These are phyloP conservation scores for Esteya vermicola DNA, from an alignment of 2,329 filamentous ascomycete species.

Conservation along the genomic window DNA sequence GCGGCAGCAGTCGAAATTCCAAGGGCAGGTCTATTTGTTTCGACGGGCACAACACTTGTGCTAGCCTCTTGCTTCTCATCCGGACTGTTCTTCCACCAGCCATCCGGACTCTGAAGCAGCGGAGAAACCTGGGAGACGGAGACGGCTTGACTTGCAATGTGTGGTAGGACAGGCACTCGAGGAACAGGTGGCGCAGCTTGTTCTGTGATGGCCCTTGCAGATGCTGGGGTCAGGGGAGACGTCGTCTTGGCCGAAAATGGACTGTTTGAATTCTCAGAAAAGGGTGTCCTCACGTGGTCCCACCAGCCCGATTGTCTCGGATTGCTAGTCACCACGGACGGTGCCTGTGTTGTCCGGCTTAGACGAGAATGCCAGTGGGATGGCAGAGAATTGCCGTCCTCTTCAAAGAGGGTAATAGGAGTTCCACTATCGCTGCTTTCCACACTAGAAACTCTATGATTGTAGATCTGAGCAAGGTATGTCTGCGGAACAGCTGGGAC, in stretches of 20 bases:
- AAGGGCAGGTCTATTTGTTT: constrained; percentile 9
- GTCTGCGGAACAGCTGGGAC: constrained; percentile 41
- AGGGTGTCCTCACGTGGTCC: constrained; percentile 63
- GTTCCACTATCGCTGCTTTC: constrained; percentile 37
- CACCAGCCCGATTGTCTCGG: constrained; percentile 60
- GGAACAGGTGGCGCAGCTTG: background rate
- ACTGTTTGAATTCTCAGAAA: constrained; percentile 30
- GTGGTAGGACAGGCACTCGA: background rate
- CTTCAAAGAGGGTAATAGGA: constrained; percentile 55
- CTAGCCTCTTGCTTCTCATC: constrained; percentile 13
- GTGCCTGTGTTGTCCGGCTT: no score
- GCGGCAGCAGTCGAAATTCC: constrained; percentile 8
- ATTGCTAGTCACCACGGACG: no score
- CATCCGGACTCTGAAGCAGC: no score
- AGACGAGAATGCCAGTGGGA: constrained; percentile 23
- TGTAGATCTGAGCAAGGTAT: constrained; percentile 15
- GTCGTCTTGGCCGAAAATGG: constrained; percentile 25
- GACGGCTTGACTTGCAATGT: no score
- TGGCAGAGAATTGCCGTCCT: constrained; percentile 37
- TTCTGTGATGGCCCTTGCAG: background rate
- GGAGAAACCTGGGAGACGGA: no score
- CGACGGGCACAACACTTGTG: no score
- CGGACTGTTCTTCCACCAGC: constrained; percentile 21
- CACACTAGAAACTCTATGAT: constrained; percentile 21
- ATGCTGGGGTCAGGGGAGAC: constrained; percentile 7